Base-by-base conservation (phyloP, 169 alveolate species). In the Eimeria praecox region DNA sequence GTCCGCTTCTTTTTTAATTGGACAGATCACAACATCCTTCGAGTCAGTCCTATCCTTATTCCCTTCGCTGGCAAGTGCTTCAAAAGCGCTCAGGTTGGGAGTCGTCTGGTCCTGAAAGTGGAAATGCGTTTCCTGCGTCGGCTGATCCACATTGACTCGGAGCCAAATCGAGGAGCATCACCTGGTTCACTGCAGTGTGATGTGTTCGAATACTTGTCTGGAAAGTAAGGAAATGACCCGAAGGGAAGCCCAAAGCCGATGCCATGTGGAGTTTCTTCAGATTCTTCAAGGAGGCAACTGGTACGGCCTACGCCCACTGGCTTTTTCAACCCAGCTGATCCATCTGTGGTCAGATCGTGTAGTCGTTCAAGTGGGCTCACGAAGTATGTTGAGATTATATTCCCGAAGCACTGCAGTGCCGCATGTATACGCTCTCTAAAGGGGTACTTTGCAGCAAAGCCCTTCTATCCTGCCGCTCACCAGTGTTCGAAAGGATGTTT, bases 391-490 rank as follows among this genome's bases (percentile, higher is more conserved):
- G 33, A 18, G 14, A 86, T n/a, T 86, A 22, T 40, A 59, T 59
- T 86, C 64, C 44, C 27, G 92, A 52, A 38, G 59, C 64, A 54
- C 64, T 35, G 27, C 77, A 86, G 82, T 62, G 38, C 64, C 62
- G 80, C n/a, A 56, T 86, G 59, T 44, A 42, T 62, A 86, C 69
- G 77, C 66, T 38, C 62, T 24, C 35, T 33, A 59, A 77, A 93
- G 96, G 78, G 73, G 69, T 93, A 49, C 88, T 93, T 35, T 93
- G 96, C 96, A 93, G 96, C 96, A 93, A 93, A 52, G 96, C 94
- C 75, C 96, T 93, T 69, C 94, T 93, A 20, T 93, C 96, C 14
- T 93, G 96, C n/a, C 96, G 96, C n/a, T 93, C 96, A 8, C 96
- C 96, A 16, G 96, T 93, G 59, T 93, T 93, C 46, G 93, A 93